Evolutionary conservation across 768 basidiomycete genomes (phyloP), one percentile per base, ranked within the genome.

Genomic region (Tephrocybe rancida): DNA sequence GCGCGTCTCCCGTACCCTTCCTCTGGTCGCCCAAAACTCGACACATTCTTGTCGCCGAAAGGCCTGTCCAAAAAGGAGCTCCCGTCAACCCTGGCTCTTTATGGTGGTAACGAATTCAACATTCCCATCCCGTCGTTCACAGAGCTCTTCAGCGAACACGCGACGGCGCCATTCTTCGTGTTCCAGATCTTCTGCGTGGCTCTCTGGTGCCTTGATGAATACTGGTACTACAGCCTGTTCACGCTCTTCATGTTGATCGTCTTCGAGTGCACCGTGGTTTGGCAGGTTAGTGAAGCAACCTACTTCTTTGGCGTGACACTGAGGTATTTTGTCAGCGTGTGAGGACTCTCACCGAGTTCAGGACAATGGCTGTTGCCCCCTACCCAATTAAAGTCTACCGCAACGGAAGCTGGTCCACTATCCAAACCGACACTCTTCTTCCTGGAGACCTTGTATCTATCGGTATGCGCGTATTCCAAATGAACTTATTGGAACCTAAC

Each of bases 171-270:
- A 0, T 99, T 99, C 82, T 99, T 99, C 70, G 97, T 99, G 24
- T 99, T 99, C 73, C 97, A 99, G 72, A 73, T 98, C 16, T 98
- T 99, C 73, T 98, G 97, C 58, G 97, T 98, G 1, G 94, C 92
- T 0, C 76, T 99, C 9, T 99, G 97, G 97, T 93, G 90, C 67
- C 71, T 99, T 62, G 97, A 99, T 63, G 97, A 98, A 68, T 99
- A 98, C 69, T 98, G 95, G 95, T 98, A 97, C 69, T 99, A 98
- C 78, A 90, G 90, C 51, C 70, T 99, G 35, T 99, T 99, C 75
- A 98, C 97, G 1, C 78, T 95, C 22, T 98, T 99, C 82, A 99
- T 99, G 97, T 79, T 99, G 30, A 75, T 99, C 43, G 89, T 97
- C 58, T 99, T 99, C 66, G 97, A 99, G 73, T 98, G 95, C 72